These are phyloP conservation scores for Fusarium agapanthi DNA, from an alignment of 2,329 filamentous ascomycete genomes.

Conservation along the genomic window DNA sequence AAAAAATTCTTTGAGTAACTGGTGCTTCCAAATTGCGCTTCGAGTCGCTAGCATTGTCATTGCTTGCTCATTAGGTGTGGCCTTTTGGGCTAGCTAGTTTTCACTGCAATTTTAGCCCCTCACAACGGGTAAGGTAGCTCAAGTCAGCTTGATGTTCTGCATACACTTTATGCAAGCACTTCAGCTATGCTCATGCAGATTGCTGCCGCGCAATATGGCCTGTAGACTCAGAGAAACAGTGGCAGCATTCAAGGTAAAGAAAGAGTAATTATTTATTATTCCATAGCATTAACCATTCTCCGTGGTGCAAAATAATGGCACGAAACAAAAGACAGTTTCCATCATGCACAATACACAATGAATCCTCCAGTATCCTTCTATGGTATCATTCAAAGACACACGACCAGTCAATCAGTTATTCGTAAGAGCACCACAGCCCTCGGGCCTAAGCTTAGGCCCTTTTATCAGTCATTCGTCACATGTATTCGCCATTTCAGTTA, in stretches of 20 bases:
- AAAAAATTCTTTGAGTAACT: accelerated
- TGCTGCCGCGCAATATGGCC: neutral
- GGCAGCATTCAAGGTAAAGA: neutral
- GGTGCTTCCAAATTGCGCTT: neutral
- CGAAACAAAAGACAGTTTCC: neutral
- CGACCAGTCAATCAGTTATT: neutral
- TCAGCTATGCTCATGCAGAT: neutral
- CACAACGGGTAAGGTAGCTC: neutral
- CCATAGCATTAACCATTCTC: neutral
- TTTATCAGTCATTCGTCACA: neutral
- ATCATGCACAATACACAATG: neutral
- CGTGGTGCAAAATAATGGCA: neutral
- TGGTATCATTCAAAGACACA: slow-evolving; percentile 23
- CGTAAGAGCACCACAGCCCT: neutral
- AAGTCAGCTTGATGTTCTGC: accelerated
- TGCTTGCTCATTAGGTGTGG: neutral
- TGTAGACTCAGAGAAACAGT: accelerated
- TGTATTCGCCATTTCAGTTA: neutral
- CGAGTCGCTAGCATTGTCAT: accelerated
- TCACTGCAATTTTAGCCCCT: neutral
- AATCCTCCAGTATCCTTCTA: slow-evolving; percentile 5
- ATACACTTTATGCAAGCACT: neutral
- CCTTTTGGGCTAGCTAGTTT: no score
- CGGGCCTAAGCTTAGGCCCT: neutral
- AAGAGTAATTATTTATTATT: slow-evolving; percentile 4